Evolutionary conservation across 441 rosid species (phyloP), one percentile per base, ranked within the genome.

Genomic region (Pelargonium australe): DNA sequence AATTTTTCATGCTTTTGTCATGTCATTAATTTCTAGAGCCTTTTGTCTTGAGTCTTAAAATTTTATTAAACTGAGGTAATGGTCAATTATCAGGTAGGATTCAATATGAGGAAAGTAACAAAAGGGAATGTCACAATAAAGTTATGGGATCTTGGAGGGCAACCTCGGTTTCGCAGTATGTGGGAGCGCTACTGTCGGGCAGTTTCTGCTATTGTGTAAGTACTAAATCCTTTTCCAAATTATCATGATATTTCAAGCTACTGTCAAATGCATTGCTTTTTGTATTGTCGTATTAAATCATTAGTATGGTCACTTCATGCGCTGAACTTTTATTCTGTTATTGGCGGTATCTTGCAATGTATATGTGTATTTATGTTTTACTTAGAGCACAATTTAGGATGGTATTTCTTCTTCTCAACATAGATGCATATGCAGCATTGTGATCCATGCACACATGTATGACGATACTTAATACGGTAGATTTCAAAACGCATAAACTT

Each of bases 101-200:
- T 87, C 77, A 87, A 87, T 81, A 84, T 85, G 92, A 85, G 82
- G 79, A 87, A 87, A 79, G 92, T 87, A 72, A 84, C 87, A 25
- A 87, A 87, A 76, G 92, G 90, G 77, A 87, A 82, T 67, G 92
- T 87, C 43, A 87, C 92, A 0, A 87, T 87, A 63, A 87, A 85
- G 72, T 81, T 87, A 28, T 87, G 92, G 90, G 92, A 87, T 84
- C 90, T 87, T 44, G 89, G 87, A 49, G 87, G 89, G 79, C 98
- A 91, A 72, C 98, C 97, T 61, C 84, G 98, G 83, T 91, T 93
- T 78, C 96, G 98, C 76, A 91, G 96, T 75, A 93, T 93, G 97
- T 93, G 98, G 98, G 98, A 93, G 80, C 87, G 97, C 58, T 93
- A 93, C 71, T 80, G 95, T 67, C 91, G 95, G 58, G 88, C 95